These are phyloP conservation scores for Pseudohalonectria lignicola DNA, from an alignment of 2,329 filamentous ascomycete species.

Conservation along the genomic window DNA sequence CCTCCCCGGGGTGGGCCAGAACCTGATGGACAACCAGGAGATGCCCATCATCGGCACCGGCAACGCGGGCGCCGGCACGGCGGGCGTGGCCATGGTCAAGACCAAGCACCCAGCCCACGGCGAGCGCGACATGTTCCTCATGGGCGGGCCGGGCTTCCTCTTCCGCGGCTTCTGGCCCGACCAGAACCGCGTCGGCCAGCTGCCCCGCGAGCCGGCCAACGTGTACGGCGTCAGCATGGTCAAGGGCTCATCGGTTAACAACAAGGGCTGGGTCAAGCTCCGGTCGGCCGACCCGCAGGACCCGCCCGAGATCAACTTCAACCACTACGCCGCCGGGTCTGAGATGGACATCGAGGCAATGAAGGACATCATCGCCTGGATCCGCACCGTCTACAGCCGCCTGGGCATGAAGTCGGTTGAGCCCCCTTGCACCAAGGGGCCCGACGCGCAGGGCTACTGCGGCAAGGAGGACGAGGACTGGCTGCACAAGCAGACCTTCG, in stretches of 20 bases:
- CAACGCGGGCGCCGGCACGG: conserved; percentile 7
- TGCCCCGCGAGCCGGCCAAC: conserved; percentile 16
- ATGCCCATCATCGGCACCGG: conserved; percentile 20
- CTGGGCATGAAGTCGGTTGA: conserved; percentile 14
- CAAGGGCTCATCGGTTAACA: conserved; percentile 37
- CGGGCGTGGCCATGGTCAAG: conserved; percentile 15
- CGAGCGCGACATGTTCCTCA: conserved; percentile 38
- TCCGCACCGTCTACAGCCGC: conserved; percentile 12
- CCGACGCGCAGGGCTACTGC: conserved; percentile 7
- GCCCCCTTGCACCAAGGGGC: conserved; percentile 11
- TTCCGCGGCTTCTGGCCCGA: conserved; percentile 45
- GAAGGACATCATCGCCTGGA: conserved; percentile 20
- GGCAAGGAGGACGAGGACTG: conserved; percentile 3
- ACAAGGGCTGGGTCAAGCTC: conserved; percentile 51
- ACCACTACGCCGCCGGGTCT: conserved; percentile 39
- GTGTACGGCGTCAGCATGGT: conserved; percentile 25
- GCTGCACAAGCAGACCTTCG: conserved; percentile 10
- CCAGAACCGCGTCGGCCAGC: conserved; percentile 15
- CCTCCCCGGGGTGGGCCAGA: conserved; percentile 37
- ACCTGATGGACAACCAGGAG: conserved; percentile 33
- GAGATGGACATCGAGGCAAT: conserved; percentile 30
- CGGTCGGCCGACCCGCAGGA: conserved; percentile 50
- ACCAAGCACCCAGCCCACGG: conserved; percentile 21
- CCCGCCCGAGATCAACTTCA: conserved; percentile 51
- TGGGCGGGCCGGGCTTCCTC: conserved; percentile 36